A percentile compares a stretch with the other conserved stretches of the same genome.
These are phyloP conservation scores for Persicaria maculosa DNA, from an alignment of 148 eudicot genomes.

Conservation along the genomic window DNA sequence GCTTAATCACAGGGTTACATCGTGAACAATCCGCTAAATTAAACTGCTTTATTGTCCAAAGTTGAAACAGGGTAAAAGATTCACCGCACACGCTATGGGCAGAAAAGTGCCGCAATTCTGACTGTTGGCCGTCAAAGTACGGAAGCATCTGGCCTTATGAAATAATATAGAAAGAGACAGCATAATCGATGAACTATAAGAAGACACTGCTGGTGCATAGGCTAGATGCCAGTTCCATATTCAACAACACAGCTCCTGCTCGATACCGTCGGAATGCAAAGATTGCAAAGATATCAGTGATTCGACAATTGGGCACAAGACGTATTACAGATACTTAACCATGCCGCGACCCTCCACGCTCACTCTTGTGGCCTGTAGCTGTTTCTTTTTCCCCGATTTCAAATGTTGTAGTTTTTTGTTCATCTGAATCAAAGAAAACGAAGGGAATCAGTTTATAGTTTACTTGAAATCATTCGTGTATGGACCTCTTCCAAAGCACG, in stretches of 20 bases:
- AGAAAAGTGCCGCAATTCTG: neutral
- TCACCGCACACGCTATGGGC: no score
- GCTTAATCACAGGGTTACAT: no score
- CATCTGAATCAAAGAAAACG: conserved; percentile 42
- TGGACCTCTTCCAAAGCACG: neutral
- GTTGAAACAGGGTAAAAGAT: no score
- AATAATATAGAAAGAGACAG: neutral
- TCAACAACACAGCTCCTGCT: neutral
- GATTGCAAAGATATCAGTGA: neutral
- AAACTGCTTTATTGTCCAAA: no score
- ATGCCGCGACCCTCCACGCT: conserved; percentile 98
- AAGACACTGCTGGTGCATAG: neutral
- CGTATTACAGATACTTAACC: conserved; percentile 62
- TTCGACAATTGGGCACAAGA: neutral
- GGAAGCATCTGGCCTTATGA: neutral
- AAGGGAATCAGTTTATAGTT: neutral
- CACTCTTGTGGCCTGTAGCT: conserved; percentile 88
- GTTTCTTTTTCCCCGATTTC: conserved; percentile 76
- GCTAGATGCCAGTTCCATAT: neutral
- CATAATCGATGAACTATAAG: neutral
- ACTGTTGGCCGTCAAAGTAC: neutral
- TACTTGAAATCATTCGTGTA: neutral
- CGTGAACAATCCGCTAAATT: no score
- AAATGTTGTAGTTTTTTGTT: conserved; percentile 84
- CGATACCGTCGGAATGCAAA: neutral